These are phyloP conservation scores for Cucurbita argyrosperma DNA, from an alignment of 306 rosid species.

Conservation along the genomic window DNA sequence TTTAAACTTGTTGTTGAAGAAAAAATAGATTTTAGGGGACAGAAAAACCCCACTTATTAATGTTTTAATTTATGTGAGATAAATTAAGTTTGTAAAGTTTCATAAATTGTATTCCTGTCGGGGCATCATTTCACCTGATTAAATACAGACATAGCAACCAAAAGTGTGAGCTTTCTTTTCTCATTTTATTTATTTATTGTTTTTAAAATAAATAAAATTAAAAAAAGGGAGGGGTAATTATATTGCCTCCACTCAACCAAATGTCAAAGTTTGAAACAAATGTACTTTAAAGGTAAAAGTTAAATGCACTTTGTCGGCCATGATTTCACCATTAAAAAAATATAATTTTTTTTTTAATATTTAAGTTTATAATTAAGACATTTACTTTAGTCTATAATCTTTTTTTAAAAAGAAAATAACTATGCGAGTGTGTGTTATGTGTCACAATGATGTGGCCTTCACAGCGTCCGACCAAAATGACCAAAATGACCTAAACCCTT, in stretches of 20 bases:
- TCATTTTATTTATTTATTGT: neutral
- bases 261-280: conserved; percentile 56
- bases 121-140: conserved; percentile 48
- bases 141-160: conserved; percentile 15
- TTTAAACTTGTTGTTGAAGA: neutral
- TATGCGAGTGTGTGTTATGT: neutral
- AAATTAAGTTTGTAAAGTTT: conserved; percentile 44
- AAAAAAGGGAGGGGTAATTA: neutral
- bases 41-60: conserved; percentile 45
- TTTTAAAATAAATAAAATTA: neutral
- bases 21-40: conserved; percentile 34
- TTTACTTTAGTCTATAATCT: too few species aligned
- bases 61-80: conserved; percentile 4
- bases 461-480: neutral
- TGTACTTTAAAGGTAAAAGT: conserved; percentile 64
- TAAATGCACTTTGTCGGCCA: conserved; percentile 73
- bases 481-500: neutral
- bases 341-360: too few species aligned
- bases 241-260: conserved; percentile 40
- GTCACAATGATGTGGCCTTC: neutral
- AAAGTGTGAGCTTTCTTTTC: neutral
- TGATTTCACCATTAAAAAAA: conserved; percentile 22
- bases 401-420: too few species aligned
- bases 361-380: too few species aligned
- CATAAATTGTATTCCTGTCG: conserved; percentile 60